Evolutionary conservation across 805 yeast genomes (phyloP).

Genomic region (Metschnikowia bowlesiae): DNA sequence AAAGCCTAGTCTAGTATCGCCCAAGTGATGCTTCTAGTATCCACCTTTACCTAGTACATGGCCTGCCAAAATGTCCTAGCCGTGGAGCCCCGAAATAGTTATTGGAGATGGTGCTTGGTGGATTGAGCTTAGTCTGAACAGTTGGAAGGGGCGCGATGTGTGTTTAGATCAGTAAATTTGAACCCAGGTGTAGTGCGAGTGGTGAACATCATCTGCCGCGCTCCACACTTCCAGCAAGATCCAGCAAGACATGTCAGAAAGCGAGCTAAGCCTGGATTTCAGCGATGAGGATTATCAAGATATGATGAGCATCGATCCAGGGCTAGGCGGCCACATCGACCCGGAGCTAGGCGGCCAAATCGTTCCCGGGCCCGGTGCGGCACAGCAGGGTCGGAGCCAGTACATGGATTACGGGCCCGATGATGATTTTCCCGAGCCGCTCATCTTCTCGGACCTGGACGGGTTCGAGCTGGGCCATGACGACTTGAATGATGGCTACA

Average conservation of each 20-base stretch:
- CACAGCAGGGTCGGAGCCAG: background rate
- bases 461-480: constrained; percentile 28
- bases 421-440: constrained; percentile 17
- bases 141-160: no score
- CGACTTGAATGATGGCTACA: constrained; percentile 39
- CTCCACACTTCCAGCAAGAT: background rate
- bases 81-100: no score
- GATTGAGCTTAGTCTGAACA: no score
- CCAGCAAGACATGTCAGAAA: constrained; percentile 1
- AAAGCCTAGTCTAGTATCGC: no score
- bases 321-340: constrained; percentile 1
- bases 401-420: constrained; percentile 1
- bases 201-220: background rate
- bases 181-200: background rate
- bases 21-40: no score
- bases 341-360: constrained; percentile 6
- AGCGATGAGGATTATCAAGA: constrained; percentile 11
- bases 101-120: no score
- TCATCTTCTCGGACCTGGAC: constrained; percentile 22
- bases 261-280: constrained; percentile 7
- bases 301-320: constrained; percentile 14
- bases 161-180: no score
- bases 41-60: no score
- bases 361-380: background rate
- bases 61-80: no score